Evolutionary conservation across 257 asterid species (phyloP).

Genomic region (Ligustrum vulgare): DNA sequence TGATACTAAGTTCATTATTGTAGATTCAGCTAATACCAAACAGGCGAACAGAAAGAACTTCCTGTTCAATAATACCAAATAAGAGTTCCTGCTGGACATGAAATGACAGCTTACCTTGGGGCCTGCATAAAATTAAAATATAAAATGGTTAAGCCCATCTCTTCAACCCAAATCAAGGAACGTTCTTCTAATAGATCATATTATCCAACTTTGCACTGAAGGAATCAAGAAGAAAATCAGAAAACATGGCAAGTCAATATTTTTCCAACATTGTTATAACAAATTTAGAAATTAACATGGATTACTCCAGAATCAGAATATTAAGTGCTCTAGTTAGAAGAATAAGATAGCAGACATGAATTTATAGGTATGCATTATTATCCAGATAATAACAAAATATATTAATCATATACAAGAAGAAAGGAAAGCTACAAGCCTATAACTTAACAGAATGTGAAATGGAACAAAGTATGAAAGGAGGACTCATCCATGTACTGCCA

Average conservation of each 20-base stretch:
- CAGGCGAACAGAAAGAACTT: conserved; percentile 22
- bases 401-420: neutral
- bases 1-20: neutral
- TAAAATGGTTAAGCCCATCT: conserved; percentile 26
- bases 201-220: conserved; percentile 12
- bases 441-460: conserved; percentile 2
- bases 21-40: conserved; percentile 15
- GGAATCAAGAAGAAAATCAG: conserved; percentile 8
- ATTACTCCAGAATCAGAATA: neutral
- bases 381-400: neutral
- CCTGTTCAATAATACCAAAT: conserved; percentile 38
- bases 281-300: neutral
- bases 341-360: neutral
- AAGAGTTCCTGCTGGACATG: conserved; percentile 35
- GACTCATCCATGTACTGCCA: neutral
- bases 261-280: neutral
- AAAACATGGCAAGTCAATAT: conserved; percentile 8
- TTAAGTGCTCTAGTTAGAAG: neutral
- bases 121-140: conserved; percentile 56
- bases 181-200: conserved; percentile 4
- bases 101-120: conserved; percentile 61
- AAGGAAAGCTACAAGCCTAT: conserved; percentile 1
- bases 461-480: conserved; percentile 2
- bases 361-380: neutral
- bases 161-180: conserved; percentile 20